These are phyloP conservation scores for Neopestalotiopsis rosae DNA, from an alignment of 2,329 filamentous ascomycete genomes.

Conservation along the genomic window DNA sequence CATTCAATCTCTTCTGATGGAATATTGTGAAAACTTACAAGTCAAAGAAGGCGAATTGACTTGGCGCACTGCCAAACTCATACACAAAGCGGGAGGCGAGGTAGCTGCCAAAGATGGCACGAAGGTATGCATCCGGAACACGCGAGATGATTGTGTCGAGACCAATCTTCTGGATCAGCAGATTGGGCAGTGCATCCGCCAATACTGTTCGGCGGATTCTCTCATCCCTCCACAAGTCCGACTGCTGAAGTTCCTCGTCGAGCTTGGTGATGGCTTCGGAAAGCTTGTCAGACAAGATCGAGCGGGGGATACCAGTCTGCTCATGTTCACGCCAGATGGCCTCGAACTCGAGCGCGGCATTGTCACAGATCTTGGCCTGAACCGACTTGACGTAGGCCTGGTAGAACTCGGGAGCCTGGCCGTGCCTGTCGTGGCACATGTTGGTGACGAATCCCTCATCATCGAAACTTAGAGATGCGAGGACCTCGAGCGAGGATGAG, in stretches of 20 bases:
- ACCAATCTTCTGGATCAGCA: conserved; percentile 88
- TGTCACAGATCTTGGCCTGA: conserved; percentile 87
- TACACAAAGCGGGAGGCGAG: conserved; percentile 96
- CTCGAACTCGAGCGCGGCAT: conserved; percentile 93
- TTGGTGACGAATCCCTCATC: conserved; percentile 86
- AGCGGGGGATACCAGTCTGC: conserved; percentile 77
- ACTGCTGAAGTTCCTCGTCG: conserved; percentile 94
- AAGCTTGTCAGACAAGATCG: conserved; percentile 88
- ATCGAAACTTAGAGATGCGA: conserved; percentile 93
- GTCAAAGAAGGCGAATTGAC: conserved; percentile 98
- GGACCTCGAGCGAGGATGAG: conserved; percentile 93
- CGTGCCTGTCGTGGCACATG: conserved; percentile 83
- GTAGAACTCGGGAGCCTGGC: conserved; percentile 88
- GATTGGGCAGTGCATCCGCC: conserved; percentile 81
- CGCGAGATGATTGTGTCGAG: conserved; percentile 85
- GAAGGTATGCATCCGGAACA: conserved; percentile 90
- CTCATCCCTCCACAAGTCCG: conserved; percentile 87
- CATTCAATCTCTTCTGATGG: neutral
- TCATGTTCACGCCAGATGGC: conserved; percentile 97
- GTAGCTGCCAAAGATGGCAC: conserved; percentile 95
- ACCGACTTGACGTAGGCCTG: conserved; percentile 90
- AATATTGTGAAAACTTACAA: conserved; percentile 70
- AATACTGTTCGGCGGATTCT: conserved; percentile 80
- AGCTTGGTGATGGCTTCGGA: conserved; percentile 94
- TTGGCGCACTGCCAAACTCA: conserved; percentile 88